A percentile compares a stretch with the other conserved stretches of the same genome.
These are phyloP conservation scores for Crepidotus variabilis DNA, from an alignment of 768 basidiomycete species.

Conservation along the genomic window DNA sequence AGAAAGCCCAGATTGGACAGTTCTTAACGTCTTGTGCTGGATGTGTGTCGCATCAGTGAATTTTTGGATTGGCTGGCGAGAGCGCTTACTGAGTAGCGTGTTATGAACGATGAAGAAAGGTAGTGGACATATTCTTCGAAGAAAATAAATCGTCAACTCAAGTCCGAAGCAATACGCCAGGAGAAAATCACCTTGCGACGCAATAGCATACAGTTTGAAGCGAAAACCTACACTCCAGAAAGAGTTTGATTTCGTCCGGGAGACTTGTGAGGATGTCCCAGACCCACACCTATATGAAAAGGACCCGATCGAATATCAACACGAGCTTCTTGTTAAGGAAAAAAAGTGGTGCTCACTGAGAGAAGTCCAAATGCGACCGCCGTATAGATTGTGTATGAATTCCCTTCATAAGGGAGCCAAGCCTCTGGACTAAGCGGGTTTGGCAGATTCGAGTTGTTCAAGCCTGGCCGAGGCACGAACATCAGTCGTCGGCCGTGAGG, in stretches of 20 bases:
- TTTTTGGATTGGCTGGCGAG: background rate
- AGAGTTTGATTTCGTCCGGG: background rate
- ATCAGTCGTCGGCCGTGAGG: too few relatives aligned
- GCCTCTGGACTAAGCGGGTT: background rate
- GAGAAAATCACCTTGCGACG: background rate
- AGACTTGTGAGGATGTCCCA: background rate
- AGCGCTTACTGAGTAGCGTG: background rate
- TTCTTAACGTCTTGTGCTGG: background rate
- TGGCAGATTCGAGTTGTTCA: background rate
- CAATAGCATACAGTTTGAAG: background rate
- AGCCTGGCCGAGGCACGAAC: too few relatives aligned
- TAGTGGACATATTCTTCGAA: too few relatives aligned
- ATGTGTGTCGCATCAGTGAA: background rate
- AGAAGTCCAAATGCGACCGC: background rate
- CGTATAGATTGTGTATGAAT: background rate
- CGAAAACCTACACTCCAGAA: background rate
- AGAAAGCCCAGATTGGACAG: background rate
- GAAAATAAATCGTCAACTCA: too few relatives aligned
- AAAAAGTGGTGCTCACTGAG: background rate
- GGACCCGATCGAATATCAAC: background rate
- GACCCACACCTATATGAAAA: background rate
- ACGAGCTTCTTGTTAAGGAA: too few relatives aligned
- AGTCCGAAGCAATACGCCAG: background rate
- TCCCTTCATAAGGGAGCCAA: background rate
- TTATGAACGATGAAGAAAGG: background rate